Evolutionary conservation across 2,329 filamentous ascomycete species (phyloP).

Genomic region (Clonostachys solani): DNA sequence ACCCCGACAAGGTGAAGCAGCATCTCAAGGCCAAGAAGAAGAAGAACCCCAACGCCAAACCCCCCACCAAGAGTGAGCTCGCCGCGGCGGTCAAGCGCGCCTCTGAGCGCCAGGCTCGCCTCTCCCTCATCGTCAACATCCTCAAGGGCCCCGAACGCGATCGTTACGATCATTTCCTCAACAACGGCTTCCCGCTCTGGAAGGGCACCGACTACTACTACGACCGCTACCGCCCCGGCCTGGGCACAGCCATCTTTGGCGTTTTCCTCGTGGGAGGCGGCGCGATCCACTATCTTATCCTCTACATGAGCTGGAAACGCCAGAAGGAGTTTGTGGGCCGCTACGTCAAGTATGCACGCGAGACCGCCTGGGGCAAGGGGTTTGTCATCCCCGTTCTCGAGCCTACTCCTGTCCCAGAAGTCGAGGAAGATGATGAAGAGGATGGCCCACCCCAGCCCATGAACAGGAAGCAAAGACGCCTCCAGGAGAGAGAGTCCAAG

Average conservation of each 20-base stretch:
- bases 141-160: conserved; percentile 76
- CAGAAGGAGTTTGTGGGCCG: conserved; percentile 88
- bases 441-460: conserved; percentile 51
- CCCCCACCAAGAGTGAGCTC: conserved; percentile 70
- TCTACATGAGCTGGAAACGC: conserved; percentile 84
- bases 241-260: conserved; percentile 79
- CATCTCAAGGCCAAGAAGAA: conserved; percentile 58
- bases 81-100: conserved; percentile 76
- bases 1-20: conserved; percentile 95
- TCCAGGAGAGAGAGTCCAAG: conserved; percentile 81
- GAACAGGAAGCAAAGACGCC: conserved; percentile 83
- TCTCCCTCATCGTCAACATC: conserved; percentile 81
- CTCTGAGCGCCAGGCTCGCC: conserved; percentile 75
- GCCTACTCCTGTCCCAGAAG: conserved; percentile 34
- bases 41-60: conserved; percentile 55
- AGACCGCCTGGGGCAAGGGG: conserved; percentile 86
- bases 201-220: conserved; percentile 99
- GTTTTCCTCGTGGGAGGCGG: conserved; percentile 81
- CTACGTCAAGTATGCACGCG: conserved; percentile 85
- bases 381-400: conserved; percentile 63
- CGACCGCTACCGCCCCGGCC: conserved; percentile 82
- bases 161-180: conserved; percentile 91
- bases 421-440: conserved; percentile 42
- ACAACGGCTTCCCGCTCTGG: conserved; percentile 93
- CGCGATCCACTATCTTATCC: conserved; percentile 77